Conservation (phyloP, 257 asterid species). For the Penstemon newberryi region DNA sequence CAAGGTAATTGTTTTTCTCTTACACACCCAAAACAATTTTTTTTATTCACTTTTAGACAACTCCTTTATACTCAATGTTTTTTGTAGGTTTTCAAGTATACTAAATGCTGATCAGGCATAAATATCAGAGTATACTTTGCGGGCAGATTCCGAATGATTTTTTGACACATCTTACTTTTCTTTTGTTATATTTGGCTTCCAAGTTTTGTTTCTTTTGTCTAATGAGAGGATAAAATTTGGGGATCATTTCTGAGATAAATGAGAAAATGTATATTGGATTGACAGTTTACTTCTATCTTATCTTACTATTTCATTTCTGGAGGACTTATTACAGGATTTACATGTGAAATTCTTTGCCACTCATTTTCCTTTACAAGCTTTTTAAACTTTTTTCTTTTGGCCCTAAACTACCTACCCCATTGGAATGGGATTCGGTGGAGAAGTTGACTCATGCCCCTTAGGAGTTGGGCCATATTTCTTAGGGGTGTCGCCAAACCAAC, state of each 20-base stretch:
- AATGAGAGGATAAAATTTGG: neutral
- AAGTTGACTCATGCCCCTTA: too few species aligned
- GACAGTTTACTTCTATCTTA: neutral
- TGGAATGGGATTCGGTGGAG: too few species aligned
- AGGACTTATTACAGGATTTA: neutral
- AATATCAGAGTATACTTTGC: conserved; percentile 23
- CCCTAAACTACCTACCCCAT: too few species aligned
- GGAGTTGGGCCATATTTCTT: too few species aligned
- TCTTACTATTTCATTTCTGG: neutral
- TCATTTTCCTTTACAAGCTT: neutral
- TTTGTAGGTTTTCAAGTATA: conserved; percentile 32
- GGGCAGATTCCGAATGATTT: conserved; percentile 21
- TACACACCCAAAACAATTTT: neutral
- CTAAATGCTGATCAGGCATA: conserved; percentile 20
- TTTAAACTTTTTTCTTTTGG: neutral
- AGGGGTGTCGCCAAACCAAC: neutral
- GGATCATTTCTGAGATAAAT: conserved; percentile 6
- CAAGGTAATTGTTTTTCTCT: conserved; percentile 22
- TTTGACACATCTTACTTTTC: conserved; percentile 13
- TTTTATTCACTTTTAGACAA: neutral
- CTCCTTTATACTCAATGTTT: conserved; percentile 3
- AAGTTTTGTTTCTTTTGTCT: conserved; percentile 18
- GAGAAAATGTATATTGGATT: conserved; percentile 18
- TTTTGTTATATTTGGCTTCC: conserved; percentile 16
- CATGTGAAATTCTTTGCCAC: neutral